phyloP scores from a whole-genome alignment of 495 filamentous ascomycete species.

The Penicillium argentinense region DNA sequence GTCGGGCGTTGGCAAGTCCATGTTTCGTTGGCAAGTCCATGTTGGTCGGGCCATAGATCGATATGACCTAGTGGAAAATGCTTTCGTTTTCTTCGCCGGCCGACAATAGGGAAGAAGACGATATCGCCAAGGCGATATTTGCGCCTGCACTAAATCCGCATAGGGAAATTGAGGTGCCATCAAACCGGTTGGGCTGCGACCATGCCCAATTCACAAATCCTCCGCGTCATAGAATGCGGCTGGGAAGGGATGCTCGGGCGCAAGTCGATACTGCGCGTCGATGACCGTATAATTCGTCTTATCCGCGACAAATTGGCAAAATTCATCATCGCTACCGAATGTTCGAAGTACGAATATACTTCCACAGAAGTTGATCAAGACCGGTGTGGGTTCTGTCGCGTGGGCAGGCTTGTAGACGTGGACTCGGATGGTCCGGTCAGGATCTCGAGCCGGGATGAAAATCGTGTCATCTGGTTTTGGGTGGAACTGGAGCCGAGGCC shows the following conservation, averaged over 20 bases:
- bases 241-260: slow-evolving; percentile 76
- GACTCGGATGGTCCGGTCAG: slow-evolving; percentile 40
- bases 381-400: slow-evolving; percentile 25
- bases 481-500: slow-evolving; percentile 18
- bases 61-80: slow-evolving; percentile 35
- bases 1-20: slow-evolving; percentile 23
- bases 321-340: slow-evolving; percentile 43
- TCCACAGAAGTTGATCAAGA: slow-evolving; percentile 47
- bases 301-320: slow-evolving; percentile 35
- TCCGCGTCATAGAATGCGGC: slow-evolving; percentile 70
- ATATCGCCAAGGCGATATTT: slow-evolving; percentile 39
- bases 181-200: slow-evolving; percentile 32
- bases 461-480: slow-evolving; percentile 35
- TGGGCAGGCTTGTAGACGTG: slow-evolving; percentile 41
- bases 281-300: slow-evolving; percentile 41
- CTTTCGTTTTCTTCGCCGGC: slow-evolving; percentile 12
- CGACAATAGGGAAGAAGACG: slow-evolving; percentile 30
- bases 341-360: slow-evolving; percentile 40
- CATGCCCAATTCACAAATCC: slow-evolving; percentile 39
- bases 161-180: slow-evolving; percentile 33
- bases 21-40: slow-evolving; percentile 28
- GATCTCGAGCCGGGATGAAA: slow-evolving; percentile 39
- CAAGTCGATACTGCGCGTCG: slow-evolving; percentile 71
- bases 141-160: slow-evolving; percentile 49
- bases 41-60: slow-evolving; percentile 41